Evolutionary conservation across 208 protist genomes (phyloP), one percentile per base, ranked within the genome.

Genomic region (Perkinsela sp.): DNA sequence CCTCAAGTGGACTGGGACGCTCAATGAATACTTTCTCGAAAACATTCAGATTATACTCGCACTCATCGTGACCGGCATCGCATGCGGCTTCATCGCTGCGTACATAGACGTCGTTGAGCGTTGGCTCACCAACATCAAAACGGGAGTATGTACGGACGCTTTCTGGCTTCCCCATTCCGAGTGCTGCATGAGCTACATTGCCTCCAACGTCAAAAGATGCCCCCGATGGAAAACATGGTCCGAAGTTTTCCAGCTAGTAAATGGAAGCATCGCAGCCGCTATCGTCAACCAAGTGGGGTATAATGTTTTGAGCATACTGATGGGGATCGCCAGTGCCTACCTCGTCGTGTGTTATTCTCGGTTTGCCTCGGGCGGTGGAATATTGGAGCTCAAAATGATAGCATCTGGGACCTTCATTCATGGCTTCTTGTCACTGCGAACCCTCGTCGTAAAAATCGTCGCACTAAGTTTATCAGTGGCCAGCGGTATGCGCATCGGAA

Each of bases 331-430:
- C 30, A 31, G 70, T n/a, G 28, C 72, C 28, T 74, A 57, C 57
- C 70, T 74, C 13, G 28, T 13, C 22, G 22, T 65, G 65, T 29
- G 22, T 30, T 88, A 82, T 71, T 74, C 81, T n/a, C 80, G 80
- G 6, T 85, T 84, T 69, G 84, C 82, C 28, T 74, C 82, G 6
- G 86, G 86, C 48, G 83, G 80, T 31, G 86, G 86, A 30, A 92
- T 92, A 32, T 78, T 79, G 31, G 83, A 92, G 76, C 81, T 92
- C 32, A 92, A 92, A 75, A 88, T 83, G 67, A 89, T 90, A 70
- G 75, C 88, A 15, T 85, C 77, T 0, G 81, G 82, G 1, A 69
- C 68, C 31, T 2, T 13, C 57, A 16, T 76, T 0, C 15, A 28
- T 1, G 28, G n/a, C 1, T 75, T 68, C 30, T 32, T 78, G 6